Evolutionary conservation across 1,139 yeast species (phyloP).

Genomic region (Magnusiomyces fungicola): DNA sequence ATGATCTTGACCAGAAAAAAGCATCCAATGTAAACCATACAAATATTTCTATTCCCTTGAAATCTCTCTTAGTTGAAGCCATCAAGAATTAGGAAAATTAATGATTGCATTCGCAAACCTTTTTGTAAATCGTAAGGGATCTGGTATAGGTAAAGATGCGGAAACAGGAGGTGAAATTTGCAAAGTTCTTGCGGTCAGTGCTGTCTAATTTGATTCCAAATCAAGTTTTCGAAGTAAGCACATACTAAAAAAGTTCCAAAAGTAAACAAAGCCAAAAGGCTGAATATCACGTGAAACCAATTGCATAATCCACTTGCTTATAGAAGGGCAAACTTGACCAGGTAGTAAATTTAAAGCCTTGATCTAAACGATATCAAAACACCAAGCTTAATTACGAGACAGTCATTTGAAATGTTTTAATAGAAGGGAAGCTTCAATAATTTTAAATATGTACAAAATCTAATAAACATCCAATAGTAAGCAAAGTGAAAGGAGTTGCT

Average conservation of each 20-base stretch:
- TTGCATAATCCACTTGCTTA: neutral
- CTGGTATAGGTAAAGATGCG: neutral
- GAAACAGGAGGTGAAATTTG: neutral
- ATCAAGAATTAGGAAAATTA: neutral
- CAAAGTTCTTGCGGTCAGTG: neutral
- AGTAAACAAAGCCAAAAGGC: neutral
- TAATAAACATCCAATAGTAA: too few species aligned
- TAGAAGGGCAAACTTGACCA: too few species aligned
- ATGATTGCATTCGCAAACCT: neutral
- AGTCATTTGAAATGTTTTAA: too few species aligned
- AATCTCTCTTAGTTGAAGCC: neutral
- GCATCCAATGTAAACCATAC: neutral
- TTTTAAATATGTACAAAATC: too few species aligned
- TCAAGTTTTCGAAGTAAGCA: too few species aligned
- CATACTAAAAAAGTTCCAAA: neutral
- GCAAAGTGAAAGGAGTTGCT: too few species aligned
- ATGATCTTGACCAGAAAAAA: neutral
- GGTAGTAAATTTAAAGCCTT: neutral
- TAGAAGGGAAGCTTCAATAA: too few species aligned
- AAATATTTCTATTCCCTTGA: constrained; percentile 2
- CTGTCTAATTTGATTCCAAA: too few species aligned
- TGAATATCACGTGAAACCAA: neutral
- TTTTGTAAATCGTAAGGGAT: neutral
- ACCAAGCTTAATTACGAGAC: too few species aligned
- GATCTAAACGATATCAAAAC: too few species aligned